phyloP scores from a whole-genome alignment of 495 filamentous ascomycete genomes.

The Aspergillus conjunctus region DNA sequence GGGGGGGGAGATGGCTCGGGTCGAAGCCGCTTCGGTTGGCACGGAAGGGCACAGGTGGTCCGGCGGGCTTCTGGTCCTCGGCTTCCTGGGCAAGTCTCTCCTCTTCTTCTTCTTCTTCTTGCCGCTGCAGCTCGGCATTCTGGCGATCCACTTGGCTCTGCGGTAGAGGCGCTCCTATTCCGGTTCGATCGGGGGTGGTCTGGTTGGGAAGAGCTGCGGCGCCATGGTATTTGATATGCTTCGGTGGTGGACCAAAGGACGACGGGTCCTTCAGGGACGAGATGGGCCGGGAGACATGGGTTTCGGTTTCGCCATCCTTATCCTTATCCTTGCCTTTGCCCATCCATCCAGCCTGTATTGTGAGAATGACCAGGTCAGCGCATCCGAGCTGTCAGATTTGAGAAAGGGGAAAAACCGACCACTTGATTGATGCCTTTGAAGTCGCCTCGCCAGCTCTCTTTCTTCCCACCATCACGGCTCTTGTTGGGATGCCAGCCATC shows the following conservation, averaged over 20 bases:
- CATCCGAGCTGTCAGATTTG: neutral
- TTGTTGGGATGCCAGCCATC: constrained; percentile 63
- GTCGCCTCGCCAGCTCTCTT: constrained; percentile 60
- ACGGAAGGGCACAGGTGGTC: constrained; percentile 68
- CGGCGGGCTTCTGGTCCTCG: constrained; percentile 39
- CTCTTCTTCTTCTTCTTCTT: constrained; percentile 42
- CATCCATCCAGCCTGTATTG: constrained; percentile 52
- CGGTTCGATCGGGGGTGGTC: constrained; percentile 50
- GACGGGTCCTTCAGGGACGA: constrained; percentile 78
- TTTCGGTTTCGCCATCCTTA: constrained; percentile 34
- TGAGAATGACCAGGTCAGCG: constrained; percentile 7
- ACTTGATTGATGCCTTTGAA: constrained; percentile 63
- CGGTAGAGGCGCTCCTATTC: constrained; percentile 51
- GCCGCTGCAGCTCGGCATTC: constrained; percentile 37
- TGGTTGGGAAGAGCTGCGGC: constrained; percentile 49
- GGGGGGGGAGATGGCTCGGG: constrained; percentile 69
- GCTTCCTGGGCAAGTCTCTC: constrained; percentile 16
- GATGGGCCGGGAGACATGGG: constrained; percentile 69
- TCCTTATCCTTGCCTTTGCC: constrained; percentile 54
- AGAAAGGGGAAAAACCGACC: constrained; percentile 35
- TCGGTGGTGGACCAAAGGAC: constrained; percentile 85
- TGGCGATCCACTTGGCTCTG: constrained; percentile 41
- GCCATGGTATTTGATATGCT: constrained; percentile 59
- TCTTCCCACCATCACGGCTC: constrained; percentile 56
- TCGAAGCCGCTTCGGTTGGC: constrained; percentile 70